Percentiles rank a stretch among this genome's conserved stretches.
These are phyloP conservation scores for Colletotrichum sp. DNA, from an alignment of 2,329 filamentous ascomycete genomes.

Conservation along the genomic window DNA sequence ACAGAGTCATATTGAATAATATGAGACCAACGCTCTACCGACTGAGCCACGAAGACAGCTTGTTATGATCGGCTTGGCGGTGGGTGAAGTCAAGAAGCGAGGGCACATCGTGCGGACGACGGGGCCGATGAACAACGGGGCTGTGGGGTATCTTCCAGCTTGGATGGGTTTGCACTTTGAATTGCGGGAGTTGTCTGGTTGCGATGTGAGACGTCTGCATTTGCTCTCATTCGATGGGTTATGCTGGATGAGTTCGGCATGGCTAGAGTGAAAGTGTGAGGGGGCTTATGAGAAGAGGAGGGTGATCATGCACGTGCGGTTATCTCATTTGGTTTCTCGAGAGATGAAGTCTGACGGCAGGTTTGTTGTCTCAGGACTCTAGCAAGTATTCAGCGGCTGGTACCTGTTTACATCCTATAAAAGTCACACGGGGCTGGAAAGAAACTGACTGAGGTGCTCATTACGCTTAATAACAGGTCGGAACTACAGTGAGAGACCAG, in stretches of 20 bases:
- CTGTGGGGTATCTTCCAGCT: neutral
- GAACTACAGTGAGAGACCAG: neutral
- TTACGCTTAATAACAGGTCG: neutral
- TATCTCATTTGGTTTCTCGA: neutral
- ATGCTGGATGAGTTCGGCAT: neutral
- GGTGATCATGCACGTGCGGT: neutral
- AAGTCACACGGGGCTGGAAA: neutral
- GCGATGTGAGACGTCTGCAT: neutral
- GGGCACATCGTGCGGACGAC: neutral
- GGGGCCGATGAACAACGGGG: neutral
- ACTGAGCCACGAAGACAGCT: neutral
- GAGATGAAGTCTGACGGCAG: neutral
- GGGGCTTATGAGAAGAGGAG: neutral
- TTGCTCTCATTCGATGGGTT: neutral
- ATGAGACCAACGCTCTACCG: constrained; percentile 2
- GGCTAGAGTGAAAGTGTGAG: neutral
- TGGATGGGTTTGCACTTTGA: neutral
- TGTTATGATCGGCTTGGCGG: neutral
- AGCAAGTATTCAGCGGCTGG: rapidly evolving
- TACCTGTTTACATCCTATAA: neutral
- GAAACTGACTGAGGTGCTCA: neutral
- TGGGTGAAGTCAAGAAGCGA: neutral
- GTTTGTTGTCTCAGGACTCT: too few relatives aligned
- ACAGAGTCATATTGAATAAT: neutral
- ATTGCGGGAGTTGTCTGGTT: neutral